Conservation (phyloP, 495 filamentous ascomycete species). For the Trichoderma gamsii region DNA sequence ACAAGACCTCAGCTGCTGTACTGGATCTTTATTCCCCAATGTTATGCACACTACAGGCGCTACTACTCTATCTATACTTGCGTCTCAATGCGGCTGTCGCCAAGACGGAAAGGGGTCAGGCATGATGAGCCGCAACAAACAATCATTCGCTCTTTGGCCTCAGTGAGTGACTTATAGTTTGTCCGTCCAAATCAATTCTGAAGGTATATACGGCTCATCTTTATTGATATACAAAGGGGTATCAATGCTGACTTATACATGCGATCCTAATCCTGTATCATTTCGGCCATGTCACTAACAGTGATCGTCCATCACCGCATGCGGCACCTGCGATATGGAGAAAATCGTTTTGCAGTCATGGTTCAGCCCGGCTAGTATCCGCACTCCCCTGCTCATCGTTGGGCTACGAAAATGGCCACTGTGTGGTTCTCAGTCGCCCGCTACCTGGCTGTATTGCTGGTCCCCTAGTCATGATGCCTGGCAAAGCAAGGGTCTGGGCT, state of each 20-base stretch:
- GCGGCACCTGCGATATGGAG: constrained; percentile 1
- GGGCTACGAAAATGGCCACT: background rate
- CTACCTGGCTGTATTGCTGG: background rate
- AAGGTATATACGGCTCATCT: too few relatives aligned
- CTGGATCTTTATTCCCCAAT: background rate
- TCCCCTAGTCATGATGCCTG: background rate
- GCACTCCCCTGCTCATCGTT: constrained; percentile 4
- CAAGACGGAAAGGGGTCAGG: background rate
- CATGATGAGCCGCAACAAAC: background rate
- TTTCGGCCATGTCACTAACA: background rate
- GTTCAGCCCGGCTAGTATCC: constrained; percentile 7
- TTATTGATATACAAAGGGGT: too few relatives aligned
- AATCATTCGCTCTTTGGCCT: background rate
- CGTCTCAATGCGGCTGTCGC: background rate
- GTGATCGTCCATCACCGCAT: background rate
- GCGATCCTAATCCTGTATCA: background rate
- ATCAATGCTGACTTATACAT: background rate
- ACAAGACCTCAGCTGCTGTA: background rate
- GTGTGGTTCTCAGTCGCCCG: background rate
- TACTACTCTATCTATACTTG: background rate
- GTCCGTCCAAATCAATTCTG: too few relatives aligned
- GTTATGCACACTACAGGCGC: background rate
- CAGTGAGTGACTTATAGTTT: background rate
- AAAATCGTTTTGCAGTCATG: background rate
- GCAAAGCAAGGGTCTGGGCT: background rate